Conservation (phyloP, 1,284 basidiomycete species). For the Pholiota adiposa region DNA sequence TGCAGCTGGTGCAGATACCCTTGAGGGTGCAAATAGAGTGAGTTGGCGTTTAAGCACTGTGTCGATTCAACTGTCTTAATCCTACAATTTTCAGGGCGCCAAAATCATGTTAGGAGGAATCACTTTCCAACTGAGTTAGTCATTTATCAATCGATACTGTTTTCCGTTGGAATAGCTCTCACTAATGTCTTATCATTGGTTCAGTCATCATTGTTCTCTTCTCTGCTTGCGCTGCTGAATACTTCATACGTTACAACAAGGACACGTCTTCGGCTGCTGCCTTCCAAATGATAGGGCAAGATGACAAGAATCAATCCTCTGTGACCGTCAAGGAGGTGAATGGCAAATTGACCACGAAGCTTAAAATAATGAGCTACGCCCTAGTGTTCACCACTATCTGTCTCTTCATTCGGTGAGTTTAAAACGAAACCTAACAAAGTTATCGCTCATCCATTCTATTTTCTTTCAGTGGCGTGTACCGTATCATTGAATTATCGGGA, state of each 20-base stretch:
- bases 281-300: neutral
- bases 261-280: conserved; percentile 26
- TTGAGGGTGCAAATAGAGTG: conserved; percentile 27
- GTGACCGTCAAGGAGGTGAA: neutral
- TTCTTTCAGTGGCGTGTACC: conserved; percentile 44
- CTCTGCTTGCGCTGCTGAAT: conserved; percentile 38
- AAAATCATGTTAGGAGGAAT: conserved; percentile 57
- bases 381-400: conserved; percentile 36
- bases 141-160: neutral
- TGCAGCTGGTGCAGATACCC: conserved; percentile 41
- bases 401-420: conserved; percentile 42
- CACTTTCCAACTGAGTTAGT: conserved; percentile 37
- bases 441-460: neutral
- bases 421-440: neutral
- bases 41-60: neutral
- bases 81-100: conserved; percentile 34
- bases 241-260: conserved; percentile 38
- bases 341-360: conserved; percentile 19
- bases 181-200: neutral
- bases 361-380: conserved; percentile 32
- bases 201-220: conserved; percentile 43
- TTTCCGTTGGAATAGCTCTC: neutral
- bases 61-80: neutral
- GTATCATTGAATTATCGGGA: conserved; percentile 50
- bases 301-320: neutral